A percentile compares a stretch with the other conserved stretches of the same genome.
These are phyloP conservation scores for Sonneratia caseolaris DNA, from an alignment of 345 rosid genomes.

Conservation along the genomic window DNA sequence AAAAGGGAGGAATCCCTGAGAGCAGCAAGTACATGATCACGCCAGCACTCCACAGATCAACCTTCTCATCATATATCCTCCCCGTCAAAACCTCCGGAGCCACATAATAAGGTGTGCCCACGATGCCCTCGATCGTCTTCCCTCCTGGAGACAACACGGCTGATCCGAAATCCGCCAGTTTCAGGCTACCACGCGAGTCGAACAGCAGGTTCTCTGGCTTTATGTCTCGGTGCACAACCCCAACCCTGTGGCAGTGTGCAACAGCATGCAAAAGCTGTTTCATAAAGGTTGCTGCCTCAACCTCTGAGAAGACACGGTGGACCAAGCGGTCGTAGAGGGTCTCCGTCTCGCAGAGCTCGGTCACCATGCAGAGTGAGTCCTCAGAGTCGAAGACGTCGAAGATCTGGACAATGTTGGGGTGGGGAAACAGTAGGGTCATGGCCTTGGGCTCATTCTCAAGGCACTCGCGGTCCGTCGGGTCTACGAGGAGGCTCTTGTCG, in stretches of 20 bases:
- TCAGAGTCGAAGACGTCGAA: constrained; percentile 47
- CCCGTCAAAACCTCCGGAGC: constrained; percentile 81
- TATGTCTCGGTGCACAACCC: constrained; percentile 67
- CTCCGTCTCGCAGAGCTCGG: constrained; percentile 46
- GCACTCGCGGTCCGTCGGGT: constrained; percentile 57
- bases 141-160: constrained; percentile 37
- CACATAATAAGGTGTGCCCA: constrained; percentile 84
- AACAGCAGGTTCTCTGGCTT: constrained; percentile 71
- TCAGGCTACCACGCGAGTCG: constrained; percentile 24
- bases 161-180: constrained; percentile 70
- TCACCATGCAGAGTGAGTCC: constrained; percentile 37
- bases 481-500: constrained; percentile 44
- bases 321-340: constrained; percentile 42
- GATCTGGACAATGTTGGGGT: constrained; percentile 53
- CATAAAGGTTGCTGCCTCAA: constrained; percentile 28
- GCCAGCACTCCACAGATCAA: constrained; percentile 82
- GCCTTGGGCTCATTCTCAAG: constrained; percentile 61
- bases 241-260: constrained; percentile 53
- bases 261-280: constrained; percentile 45
- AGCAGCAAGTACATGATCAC: constrained; percentile 63
- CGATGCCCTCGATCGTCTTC: constrained; percentile 35
- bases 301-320: constrained; percentile 30
- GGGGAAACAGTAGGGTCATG: constrained; percentile 52
- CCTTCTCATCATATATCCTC: constrained; percentile 57
- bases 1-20: constrained; percentile 68